Evolutionary conservation across 2,329 filamentous ascomycete genomes (phyloP), one percentile per base, ranked within the genome.

Genomic region (Graphilbum sp.): DNA sequence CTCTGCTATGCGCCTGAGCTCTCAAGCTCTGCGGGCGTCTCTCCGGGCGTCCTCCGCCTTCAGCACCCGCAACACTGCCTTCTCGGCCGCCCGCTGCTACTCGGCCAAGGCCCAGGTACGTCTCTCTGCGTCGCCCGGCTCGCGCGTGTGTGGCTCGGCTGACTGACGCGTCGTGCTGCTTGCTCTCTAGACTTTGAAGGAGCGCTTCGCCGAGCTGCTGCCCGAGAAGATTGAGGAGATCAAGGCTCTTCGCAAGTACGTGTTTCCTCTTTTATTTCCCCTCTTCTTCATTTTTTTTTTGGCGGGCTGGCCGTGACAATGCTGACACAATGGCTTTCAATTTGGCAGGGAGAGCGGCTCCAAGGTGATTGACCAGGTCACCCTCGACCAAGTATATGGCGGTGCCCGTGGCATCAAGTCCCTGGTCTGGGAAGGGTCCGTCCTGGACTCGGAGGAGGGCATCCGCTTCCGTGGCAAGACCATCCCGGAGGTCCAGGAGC

Each of bases 391-490:
- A 70, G 90, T 94, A 59, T 98, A 96, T 63, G 90, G 90, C 61
- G 90, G 90, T 78, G 90, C 90, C 57, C 88, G 90, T 70, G 88
- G 90, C 57, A 93, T 98, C 69, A 98, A 96, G 77, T 80, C 79
- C 52, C 79, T 98, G 45, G 90, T 98, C 54, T 98, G 90, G 90
- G 90, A 98, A 69, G 80, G 88, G 54, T 98, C 90, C 55, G 90
- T 98, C 53, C 81, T 98, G 55, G 90, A 98, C 66, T 75, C 88
- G 41, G 86, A 96, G 72, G 90, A 98, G 75, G 90, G 90, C 68
- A 98, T 98, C 65, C 84, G 90, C 54, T 98, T 98, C 79, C 81
- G 90, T 60, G 90, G 90, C 69, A 90, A 88, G 75, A 98, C 90
- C 50, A 98, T 98, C 55, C 90, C 90, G 53, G 90, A 98, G 67